Base-by-base conservation (phyloP, 805 yeast species). In the Metschnikowia santaceciliae region DNA sequence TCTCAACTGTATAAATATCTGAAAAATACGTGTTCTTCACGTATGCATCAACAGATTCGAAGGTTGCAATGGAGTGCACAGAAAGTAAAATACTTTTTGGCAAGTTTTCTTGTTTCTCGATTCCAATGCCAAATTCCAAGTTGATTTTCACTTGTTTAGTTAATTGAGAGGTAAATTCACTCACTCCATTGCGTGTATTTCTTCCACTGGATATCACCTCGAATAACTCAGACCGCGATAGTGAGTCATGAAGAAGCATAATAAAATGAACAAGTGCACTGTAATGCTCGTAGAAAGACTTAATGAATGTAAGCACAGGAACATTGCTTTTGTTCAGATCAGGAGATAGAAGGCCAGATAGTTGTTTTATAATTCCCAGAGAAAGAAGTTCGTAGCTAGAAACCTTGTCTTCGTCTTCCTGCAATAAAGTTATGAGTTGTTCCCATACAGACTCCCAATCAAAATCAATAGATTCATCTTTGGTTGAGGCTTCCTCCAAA, bases 311-410 rank as follows among this genome's bases (percentile, higher is more conserved):
- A 20, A 20, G 58, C 60, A 54, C 71, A 66, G 54, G 52, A 7
- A 48, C 38, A 23, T 40, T 15, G 14, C 11, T 17, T 32, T 4
- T 32, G 39, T 15, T 14, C n/a, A 7, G 34, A 39, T 22, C 37
- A 4, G 32, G 42, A 11, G 34, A 37, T 10, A 54, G 45, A 32
- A 54, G 38, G 13, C 34, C 23, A 14, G 1, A 50, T 22, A 3
- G 71, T 58, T 30, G 59, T 5, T 72, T 71, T 7, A 86, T 74
- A 6, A 88, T 64, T 0, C 90, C 90, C 1, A 90, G 86, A 2
- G 86, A 77, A 5, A 83, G 74, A 33, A 90, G 70, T 62, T 90
- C 96, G 68, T 83, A 88, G 52, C 91, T 84, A 0, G 96, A 88
- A 4, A 86, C 69, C 8, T 50, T 47, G 3, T 53, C 50, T 5